Evolutionary conservation across 2,329 filamentous ascomycete species (phyloP).

Genomic region (Cryphonectria japonica): DNA sequence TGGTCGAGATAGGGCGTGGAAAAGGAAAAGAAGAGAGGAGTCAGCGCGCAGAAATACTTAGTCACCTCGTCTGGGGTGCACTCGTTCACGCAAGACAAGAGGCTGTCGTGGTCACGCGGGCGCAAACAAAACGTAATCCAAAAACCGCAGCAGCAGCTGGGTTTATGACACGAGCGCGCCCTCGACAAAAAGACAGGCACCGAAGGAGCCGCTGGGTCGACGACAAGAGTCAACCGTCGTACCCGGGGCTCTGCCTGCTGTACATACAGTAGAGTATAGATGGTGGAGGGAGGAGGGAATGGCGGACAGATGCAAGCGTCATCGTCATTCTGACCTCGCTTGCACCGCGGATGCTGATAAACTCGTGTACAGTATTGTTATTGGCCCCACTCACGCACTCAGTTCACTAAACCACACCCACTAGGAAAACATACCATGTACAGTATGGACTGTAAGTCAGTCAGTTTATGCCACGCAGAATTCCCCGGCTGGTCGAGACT

Average conservation of each 20-base stretch:
- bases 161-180: neutral
- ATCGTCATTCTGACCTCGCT: slow-evolving; percentile 1
- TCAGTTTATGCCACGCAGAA: neutral
- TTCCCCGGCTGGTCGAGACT: neutral
- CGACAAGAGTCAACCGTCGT: neutral
- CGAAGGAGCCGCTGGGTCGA: neutral
- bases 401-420: neutral
- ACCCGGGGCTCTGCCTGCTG: neutral
- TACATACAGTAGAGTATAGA: neutral
- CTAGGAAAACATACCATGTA: neutral
- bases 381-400: neutral
- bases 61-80: neutral
- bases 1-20: too few relatives aligned
- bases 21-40: neutral
- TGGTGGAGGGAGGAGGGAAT: neutral
- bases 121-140: neutral
- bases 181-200: neutral
- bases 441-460: neutral
- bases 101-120: slow-evolving; percentile 1
- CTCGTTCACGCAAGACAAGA: neutral
- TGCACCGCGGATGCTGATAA: neutral
- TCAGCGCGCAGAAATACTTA: neutral
- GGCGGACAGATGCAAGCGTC: neutral
- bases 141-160: neutral
- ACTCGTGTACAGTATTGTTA: neutral